Conservation (phyloP, 495 filamentous ascomycete genomes). For the Penicillium simplicissimum region DNA sequence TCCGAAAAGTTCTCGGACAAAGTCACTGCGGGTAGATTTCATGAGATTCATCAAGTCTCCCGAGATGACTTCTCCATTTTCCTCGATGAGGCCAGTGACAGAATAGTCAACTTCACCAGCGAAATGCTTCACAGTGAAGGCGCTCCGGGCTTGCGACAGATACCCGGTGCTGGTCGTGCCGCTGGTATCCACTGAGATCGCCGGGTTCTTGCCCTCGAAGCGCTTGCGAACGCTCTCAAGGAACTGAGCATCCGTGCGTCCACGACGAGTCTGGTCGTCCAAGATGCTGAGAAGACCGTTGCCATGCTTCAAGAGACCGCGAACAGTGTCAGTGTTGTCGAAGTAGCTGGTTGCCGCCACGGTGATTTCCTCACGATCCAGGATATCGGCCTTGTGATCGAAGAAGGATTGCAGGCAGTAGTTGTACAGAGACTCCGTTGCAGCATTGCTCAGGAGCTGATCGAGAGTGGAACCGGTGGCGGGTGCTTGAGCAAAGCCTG, state of each 20-base stretch:
- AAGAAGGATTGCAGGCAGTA: slow-evolving; percentile 95
- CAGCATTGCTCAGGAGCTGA: slow-evolving; percentile 92
- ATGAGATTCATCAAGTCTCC: slow-evolving; percentile 96
- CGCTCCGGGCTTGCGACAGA: slow-evolving; percentile 68
- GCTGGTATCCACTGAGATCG: slow-evolving; percentile 71
- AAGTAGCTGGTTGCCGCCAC: slow-evolving; percentile 94
- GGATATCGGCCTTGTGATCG: slow-evolving; percentile 82
- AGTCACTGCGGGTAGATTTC: slow-evolving; percentile 80
- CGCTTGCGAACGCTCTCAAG: slow-evolving; percentile 86
- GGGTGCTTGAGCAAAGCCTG: slow-evolving; percentile 82
- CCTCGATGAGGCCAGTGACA: slow-evolving; percentile 79
- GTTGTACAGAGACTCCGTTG: slow-evolving; percentile 87
- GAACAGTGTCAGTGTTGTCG: slow-evolving; percentile 92
- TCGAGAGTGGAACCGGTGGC: slow-evolving; percentile 85
- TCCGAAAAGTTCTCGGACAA: slow-evolving; percentile 85
- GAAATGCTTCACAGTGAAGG: slow-evolving; percentile 91
- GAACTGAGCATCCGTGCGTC: slow-evolving; percentile 84
- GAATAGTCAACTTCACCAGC: slow-evolving; percentile 97
- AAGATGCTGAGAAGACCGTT: slow-evolving; percentile 93
- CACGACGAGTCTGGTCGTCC: slow-evolving; percentile 89
- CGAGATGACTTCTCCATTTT: slow-evolving; percentile 93
- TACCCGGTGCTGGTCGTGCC: slow-evolving; percentile 76
- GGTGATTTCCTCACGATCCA: slow-evolving; percentile 88
- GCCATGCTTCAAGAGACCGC: slow-evolving; percentile 82
- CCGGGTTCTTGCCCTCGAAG: slow-evolving; percentile 90